These are phyloP conservation scores for Rhizophora apiculata DNA, from an alignment of 345 rosid species.

Conservation along the genomic window DNA sequence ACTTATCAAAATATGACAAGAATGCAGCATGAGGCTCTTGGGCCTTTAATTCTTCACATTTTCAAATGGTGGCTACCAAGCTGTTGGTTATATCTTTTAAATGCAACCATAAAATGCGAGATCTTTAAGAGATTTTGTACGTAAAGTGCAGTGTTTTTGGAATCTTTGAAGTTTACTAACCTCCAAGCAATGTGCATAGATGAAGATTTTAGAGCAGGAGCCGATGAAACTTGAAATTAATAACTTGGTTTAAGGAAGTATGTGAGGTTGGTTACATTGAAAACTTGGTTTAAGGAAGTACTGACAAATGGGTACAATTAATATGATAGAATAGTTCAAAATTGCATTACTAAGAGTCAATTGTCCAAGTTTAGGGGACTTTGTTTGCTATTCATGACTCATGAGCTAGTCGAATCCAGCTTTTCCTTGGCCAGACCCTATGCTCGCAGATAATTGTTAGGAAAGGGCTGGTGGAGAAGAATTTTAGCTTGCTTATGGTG, in stretches of 20 bases:
- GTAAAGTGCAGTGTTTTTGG: neutral
- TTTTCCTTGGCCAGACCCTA: neutral
- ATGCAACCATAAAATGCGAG: too few species aligned
- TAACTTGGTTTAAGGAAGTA: too few species aligned
- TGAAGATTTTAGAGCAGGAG: too few species aligned
- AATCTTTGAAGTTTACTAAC: too few species aligned
- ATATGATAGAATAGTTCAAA: too few species aligned
- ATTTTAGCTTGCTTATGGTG: neutral
- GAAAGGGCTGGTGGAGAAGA: slow-evolving; percentile 2
- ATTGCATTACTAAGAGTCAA: neutral
- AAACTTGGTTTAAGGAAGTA: neutral
- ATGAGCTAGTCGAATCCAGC: too few species aligned
- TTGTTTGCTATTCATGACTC: neutral
- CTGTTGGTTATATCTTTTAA: neutral
- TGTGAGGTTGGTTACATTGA: too few species aligned
- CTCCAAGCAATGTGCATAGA: too few species aligned
- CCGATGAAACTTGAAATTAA: too few species aligned
- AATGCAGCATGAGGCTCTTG: neutral
- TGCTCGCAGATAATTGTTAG: neutral
- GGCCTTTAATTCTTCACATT: neutral
- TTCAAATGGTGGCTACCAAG: neutral
- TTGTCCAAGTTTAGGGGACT: neutral
- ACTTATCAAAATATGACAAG: too few species aligned
- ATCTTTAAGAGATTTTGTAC: slow-evolving; percentile 3
- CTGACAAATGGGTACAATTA: too few species aligned